phyloP scores from a whole-genome alignment of 257 asterid genomes.

The Henckelia pumila region DNA sequence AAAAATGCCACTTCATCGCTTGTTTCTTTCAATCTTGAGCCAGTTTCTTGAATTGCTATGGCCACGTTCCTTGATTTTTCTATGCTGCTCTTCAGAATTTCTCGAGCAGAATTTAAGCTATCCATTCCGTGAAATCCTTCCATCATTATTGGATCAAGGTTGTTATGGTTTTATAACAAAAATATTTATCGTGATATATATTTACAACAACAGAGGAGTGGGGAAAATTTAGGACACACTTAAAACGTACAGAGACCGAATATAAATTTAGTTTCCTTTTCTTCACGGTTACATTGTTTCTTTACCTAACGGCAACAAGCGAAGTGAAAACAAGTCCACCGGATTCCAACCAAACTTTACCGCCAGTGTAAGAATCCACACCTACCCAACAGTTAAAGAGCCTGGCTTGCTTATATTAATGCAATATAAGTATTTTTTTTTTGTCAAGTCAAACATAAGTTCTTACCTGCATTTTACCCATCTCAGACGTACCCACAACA shows the following conservation, averaged over 20 bases:
- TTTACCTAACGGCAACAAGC: conserved; percentile 53
- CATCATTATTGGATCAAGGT: conserved; percentile 23
- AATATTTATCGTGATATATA: neutral
- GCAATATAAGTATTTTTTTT: too few relatives aligned
- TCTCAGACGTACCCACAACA: neutral
- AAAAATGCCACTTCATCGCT: conserved; percentile 34
- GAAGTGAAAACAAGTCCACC: conserved; percentile 37
- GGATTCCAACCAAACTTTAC: conserved; percentile 72
- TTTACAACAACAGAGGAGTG: neutral
- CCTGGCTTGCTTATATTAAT: conserved; percentile 21
- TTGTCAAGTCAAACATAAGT: neutral
- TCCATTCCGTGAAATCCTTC: conserved; percentile 31
- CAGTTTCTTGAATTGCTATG: conserved; percentile 32
- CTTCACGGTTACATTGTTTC: conserved; percentile 19
- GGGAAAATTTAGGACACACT: conserved; percentile 7
- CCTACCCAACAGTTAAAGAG: conserved; percentile 37
- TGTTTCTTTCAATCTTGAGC: conserved; percentile 37
- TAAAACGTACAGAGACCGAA: neutral
- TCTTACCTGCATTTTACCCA: conserved; percentile 31
- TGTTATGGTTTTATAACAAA: neutral
- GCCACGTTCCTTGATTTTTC: conserved; percentile 55
- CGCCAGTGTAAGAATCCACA: conserved; percentile 47
- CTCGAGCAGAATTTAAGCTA: conserved; percentile 47
- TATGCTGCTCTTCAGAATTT: conserved; percentile 49
- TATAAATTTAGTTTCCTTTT: neutral